These are phyloP conservation scores for Alternaria triticimaculans DNA, from an alignment of 2,329 filamentous ascomycete genomes.

Conservation along the genomic window DNA sequence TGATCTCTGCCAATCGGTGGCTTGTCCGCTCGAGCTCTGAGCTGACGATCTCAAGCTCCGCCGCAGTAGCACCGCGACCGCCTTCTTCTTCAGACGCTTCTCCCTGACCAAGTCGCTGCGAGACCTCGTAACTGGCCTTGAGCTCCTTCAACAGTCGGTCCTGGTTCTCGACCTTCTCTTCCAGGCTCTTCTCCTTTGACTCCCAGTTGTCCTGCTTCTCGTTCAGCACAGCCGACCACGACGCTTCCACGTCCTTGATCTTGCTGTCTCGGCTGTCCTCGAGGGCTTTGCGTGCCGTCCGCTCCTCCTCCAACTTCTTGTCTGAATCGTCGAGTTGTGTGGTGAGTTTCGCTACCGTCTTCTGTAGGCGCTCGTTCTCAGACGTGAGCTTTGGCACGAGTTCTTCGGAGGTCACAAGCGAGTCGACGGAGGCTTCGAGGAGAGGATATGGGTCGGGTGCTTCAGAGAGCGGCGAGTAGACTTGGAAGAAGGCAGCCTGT, in stretches of 20 bases:
- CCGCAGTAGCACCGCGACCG: slow-evolving; percentile 74
- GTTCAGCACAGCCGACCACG: slow-evolving; percentile 86
- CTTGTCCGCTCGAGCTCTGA: slow-evolving; percentile 92
- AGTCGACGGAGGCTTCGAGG: slow-evolving; percentile 94
- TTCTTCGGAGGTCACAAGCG: slow-evolving; percentile 89
- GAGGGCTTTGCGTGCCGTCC: slow-evolving; percentile 72
- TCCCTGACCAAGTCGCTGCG: slow-evolving; percentile 80
- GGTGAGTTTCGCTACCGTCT: slow-evolving; percentile 76
- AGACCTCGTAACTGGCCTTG: slow-evolving; percentile 97
- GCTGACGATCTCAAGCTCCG: slow-evolving; percentile 91
- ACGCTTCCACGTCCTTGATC: slow-evolving; percentile 87
- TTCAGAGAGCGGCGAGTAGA: slow-evolving; percentile 93
- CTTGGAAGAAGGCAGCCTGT: slow-evolving; percentile 88
- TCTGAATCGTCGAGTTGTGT: slow-evolving; percentile 84
- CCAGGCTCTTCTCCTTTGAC: slow-evolving; percentile 86
- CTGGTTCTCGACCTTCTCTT: slow-evolving; percentile 94
- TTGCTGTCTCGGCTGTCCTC: slow-evolving; percentile 79
- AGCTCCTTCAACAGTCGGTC: slow-evolving; percentile 91
- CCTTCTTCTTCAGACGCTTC: slow-evolving; percentile 66
- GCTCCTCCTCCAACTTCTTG: slow-evolving; percentile 78
- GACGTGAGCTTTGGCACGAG: slow-evolving; percentile 86
- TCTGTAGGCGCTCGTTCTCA: slow-evolving; percentile 88
- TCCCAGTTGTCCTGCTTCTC: slow-evolving; percentile 98
- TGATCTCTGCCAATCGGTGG: slow-evolving; percentile 83
- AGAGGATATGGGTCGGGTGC: slow-evolving; percentile 95